phyloP scores from a whole-genome alignment of 2,329 filamentous ascomycete species.

The Emericellopsis cladophorae region DNA sequence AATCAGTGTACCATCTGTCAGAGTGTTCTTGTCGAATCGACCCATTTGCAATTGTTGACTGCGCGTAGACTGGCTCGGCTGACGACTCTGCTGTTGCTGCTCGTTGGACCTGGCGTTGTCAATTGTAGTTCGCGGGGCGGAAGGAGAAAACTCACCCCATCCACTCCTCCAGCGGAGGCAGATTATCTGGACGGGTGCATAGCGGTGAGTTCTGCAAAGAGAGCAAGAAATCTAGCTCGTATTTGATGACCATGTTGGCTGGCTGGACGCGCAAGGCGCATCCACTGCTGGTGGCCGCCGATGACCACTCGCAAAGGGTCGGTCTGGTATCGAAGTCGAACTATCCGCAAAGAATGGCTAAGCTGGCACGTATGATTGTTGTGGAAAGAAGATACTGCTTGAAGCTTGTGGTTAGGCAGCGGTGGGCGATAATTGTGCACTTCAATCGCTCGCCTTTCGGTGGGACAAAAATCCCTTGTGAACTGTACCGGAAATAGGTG shows the following conservation, averaged over 20 bases:
- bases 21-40: conserved; percentile 23
- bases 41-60: conserved; percentile 18
- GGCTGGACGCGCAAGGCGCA: conserved; percentile 21
- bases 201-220: conserved; percentile 70
- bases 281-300: conserved; percentile 8
- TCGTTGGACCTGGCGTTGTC: conserved; percentile 4
- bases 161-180: conserved; percentile 86
- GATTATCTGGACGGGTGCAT: conserved; percentile 63
- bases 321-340: too few relatives aligned
- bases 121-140: conserved; percentile 7
- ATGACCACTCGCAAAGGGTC: conserved; percentile 5
- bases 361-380: too few relatives aligned
- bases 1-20: conserved; percentile 29
- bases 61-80: conserved; percentile 31
- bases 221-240: conserved; percentile 65
- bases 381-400: too few relatives aligned
- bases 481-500: too few relatives aligned
- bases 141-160: conserved; percentile 59
- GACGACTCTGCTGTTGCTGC: conserved; percentile 7
- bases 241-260: conserved; percentile 45
- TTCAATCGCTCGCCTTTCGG: too few relatives aligned
- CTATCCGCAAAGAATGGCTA: too few relatives aligned
- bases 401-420: too few relatives aligned
- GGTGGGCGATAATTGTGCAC: too few relatives aligned
- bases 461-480: too few relatives aligned